phyloP scores from a whole-genome alignment of 148 eudicot species.

The Chenopodium berlandieri region DNA sequence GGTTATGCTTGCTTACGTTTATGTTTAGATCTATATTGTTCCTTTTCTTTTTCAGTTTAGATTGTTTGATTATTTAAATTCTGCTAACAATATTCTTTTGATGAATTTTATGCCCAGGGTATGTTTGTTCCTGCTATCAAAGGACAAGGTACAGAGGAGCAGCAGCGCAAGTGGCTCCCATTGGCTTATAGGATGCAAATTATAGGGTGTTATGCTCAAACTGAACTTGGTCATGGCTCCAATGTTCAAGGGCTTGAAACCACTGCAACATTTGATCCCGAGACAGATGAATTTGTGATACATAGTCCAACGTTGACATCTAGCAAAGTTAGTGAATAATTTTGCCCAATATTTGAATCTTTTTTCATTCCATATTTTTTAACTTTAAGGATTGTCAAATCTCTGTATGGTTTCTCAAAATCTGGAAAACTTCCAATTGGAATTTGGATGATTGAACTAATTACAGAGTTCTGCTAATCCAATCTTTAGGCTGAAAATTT shows the following conservation, averaged over 20 bases:
- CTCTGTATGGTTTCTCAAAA: background rate
- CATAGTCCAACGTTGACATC: conserved; percentile 95
- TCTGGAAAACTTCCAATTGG: background rate
- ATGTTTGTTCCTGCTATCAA: conserved; percentile 93
- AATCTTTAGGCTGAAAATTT: background rate
- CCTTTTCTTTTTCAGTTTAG: background rate
- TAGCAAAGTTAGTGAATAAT: conserved; percentile 63
- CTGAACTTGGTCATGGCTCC: conserved; percentile 99
- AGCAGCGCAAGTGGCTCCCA: conserved; percentile 87
- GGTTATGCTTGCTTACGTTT: background rate
- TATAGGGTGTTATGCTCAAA: conserved; percentile 98
- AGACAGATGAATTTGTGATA: conserved; percentile 79
- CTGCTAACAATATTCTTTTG: background rate
- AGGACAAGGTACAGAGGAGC: conserved; percentile 97
- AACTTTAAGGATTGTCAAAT: background rate
- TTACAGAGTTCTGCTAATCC: background rate
- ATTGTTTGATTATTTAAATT: background rate
- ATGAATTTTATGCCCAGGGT: conserved; percentile 47
- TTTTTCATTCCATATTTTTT: background rate
- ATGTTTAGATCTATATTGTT: background rate
- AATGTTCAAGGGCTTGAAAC: conserved; percentile 99
- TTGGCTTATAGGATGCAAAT: conserved; percentile 91
- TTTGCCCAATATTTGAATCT: background rate
- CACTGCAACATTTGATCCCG: conserved; percentile 97
- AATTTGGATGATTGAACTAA: background rate